Evolutionary conservation across 768 basidiomycete species (phyloP), one percentile per base, ranked within the genome.

Genomic region (Boletus subcaerulescens): DNA sequence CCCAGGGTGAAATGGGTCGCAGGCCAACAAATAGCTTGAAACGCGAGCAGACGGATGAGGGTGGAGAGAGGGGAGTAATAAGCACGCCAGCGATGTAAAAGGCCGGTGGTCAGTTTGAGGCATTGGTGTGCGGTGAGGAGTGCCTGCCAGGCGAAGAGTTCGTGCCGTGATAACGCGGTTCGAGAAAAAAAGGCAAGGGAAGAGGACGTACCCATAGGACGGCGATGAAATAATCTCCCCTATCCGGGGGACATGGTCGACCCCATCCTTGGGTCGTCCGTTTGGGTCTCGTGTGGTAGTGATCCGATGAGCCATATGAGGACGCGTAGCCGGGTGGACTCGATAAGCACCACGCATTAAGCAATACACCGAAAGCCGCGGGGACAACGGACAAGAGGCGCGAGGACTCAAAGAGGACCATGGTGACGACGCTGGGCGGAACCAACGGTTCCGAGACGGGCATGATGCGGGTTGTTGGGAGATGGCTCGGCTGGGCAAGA

Each of bases 21-120:
- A 2, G 93, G 92, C 94, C 94, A 98, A 73, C 95, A 98, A 55
- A 98, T 94, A 17, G 91, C 91, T 67, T 98, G 96, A 0, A 98
- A 77, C 0, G 92, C 95, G 52, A 98, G 79, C 5, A 98, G 84
- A 15, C 96, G 88, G 64, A 97, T 89, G 58, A 98, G 82, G 2
- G 94, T 92, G 5, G 95, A 82, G 26, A 91, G 76, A 0, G 92
- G 87, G 0, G 91, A 81, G 68, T 98, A 98, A 73, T 97, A 96
- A 0, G 89, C 79, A 20, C 86, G 80, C 96, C 96, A 98, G 45
- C 96, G 85, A 31, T 83, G 83, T 24, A 95, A 80, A 1, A 98
- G 84, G 12, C 96, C 95, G 0, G 93, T 90, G 0, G 95, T 91
- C 14, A 98, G 78, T 41, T 78, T 75, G 58, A 95, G 86, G 59